phyloP scores from a whole-genome alignment of 2,329 filamentous ascomycete species.

The Colletotrichum limetticola region DNA sequence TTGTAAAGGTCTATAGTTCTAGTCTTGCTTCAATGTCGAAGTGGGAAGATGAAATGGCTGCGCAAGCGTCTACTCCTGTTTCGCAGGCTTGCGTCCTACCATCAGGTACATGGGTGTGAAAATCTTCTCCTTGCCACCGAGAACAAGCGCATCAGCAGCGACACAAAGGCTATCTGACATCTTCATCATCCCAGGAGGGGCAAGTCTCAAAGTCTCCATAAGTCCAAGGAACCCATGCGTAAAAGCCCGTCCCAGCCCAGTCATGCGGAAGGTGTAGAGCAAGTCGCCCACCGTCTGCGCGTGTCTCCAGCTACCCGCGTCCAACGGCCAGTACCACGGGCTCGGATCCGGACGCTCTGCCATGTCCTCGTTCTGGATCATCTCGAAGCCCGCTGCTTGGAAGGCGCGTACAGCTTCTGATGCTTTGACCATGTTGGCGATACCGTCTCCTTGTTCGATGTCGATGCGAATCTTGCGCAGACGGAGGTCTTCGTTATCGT shows the following conservation, averaged over 20 bases:
- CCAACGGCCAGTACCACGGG: conserved; percentile 91
- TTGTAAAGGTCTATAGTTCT: background rate
- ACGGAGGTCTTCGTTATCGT: conserved; percentile 87
- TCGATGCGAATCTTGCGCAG: conserved; percentile 92
- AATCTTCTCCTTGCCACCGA: conserved; percentile 83
- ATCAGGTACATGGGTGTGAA: conserved; percentile 98
- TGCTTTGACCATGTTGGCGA: conserved; percentile 95
- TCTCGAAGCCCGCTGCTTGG: conserved; percentile 85
- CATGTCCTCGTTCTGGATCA: conserved; percentile 87
- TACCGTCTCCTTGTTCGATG: conserved; percentile 96
- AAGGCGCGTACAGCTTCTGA: conserved; percentile 85
- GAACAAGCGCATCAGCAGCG: conserved; percentile 84
- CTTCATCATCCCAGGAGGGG: conserved; percentile 84
- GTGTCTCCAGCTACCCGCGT: conserved; percentile 79
- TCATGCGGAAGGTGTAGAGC: conserved; percentile 85
- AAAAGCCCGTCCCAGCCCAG: conserved; percentile 76
- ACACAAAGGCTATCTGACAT: conserved; percentile 83
- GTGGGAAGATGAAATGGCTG: background rate
- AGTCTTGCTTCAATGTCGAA: too few species aligned
- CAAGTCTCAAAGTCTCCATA: conserved; percentile 76
- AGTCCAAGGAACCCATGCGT: conserved; percentile 79
- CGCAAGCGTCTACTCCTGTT: conserved; percentile 32
- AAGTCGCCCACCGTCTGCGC: conserved; percentile 79
- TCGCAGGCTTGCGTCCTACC: conserved; percentile 81
- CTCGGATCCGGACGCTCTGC: conserved; percentile 78